Percentiles rank a stretch among this genome's conserved stretches.
Evolutionary conservation across 176 grass and related monocot genomes (phyloP).

Genomic region (Zoysia japonica): DNA sequence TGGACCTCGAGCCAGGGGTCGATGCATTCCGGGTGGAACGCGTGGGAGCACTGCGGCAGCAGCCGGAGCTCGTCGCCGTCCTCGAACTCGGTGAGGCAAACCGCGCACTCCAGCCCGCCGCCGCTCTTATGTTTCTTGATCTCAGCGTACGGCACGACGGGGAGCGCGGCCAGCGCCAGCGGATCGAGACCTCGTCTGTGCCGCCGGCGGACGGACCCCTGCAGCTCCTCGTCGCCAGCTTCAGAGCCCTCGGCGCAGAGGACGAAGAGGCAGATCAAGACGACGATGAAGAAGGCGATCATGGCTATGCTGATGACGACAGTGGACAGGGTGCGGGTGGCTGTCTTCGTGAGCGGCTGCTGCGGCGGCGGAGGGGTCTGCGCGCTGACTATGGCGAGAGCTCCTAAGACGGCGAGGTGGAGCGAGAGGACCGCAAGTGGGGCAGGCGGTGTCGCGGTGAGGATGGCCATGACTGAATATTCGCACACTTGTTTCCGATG

Average conservation of each 20-base stretch:
- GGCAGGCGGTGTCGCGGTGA: neutral
- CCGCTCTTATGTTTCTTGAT: slow-evolving; percentile 55
- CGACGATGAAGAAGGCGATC: slow-evolving; percentile 62
- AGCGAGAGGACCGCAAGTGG: neutral
- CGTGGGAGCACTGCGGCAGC: slow-evolving; percentile 84
- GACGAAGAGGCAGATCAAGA: slow-evolving; percentile 51
- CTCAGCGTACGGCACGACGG: slow-evolving; percentile 57
- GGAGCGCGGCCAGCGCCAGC: slow-evolving; percentile 49
- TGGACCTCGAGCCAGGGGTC: slow-evolving; percentile 78
- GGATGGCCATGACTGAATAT: neutral
- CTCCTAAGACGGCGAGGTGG: neutral
- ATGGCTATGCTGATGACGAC: slow-evolving; percentile 53
- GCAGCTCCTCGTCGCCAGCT: neutral
- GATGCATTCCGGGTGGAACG: slow-evolving; percentile 93
- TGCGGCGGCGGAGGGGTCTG: neutral
- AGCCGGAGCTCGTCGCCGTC: slow-evolving; percentile 80
- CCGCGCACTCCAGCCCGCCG: slow-evolving; percentile 47
- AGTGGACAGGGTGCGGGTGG: slow-evolving; percentile 47
- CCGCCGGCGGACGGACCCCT: slow-evolving; percentile 17
- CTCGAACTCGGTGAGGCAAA: slow-evolving; percentile 88
- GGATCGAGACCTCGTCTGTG: slow-evolving; percentile 54
- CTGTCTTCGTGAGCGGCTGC: neutral
- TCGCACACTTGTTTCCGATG: neutral
- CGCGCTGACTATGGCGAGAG: neutral
- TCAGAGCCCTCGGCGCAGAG: slow-evolving; percentile 42